These are phyloP conservation scores for Globisporangium recalcitrans DNA, from an alignment of 352 stramenopile species.

Conservation along the genomic window DNA sequence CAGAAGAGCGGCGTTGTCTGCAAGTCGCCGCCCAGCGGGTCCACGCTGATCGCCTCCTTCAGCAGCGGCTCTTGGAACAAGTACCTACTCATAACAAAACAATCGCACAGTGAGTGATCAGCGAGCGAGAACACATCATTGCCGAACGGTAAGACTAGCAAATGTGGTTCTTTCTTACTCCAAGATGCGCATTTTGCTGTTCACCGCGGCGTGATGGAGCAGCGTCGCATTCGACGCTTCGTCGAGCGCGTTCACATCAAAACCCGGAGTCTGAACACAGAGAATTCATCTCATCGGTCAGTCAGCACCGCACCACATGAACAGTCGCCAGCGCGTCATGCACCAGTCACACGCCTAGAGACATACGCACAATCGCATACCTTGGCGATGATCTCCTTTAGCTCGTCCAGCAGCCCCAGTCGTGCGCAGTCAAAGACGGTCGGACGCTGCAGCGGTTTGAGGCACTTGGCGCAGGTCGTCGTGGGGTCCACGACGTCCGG, in stretches of 20 bases:
- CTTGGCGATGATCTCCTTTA: slow-evolving; percentile 40
- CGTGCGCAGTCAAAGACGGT: slow-evolving; percentile 63
- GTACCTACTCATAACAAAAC: slow-evolving; percentile 31
- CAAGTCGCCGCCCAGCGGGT: slow-evolving; percentile 47
- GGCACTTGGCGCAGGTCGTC: slow-evolving; percentile 38
- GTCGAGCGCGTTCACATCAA: slow-evolving; percentile 60
- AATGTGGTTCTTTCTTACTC: no score
- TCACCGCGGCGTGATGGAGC: slow-evolving; percentile 73
- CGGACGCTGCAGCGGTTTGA: slow-evolving; percentile 24
- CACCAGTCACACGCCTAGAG: background rate
- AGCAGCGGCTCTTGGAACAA: slow-evolving; percentile 39
- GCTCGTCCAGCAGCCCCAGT: slow-evolving; percentile 48
- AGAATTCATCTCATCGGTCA: background rate
- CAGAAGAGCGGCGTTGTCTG: slow-evolving; percentile 75
- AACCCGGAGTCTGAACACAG: slow-evolving; percentile 27
- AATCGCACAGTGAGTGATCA: no score
- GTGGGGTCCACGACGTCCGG: background rate
- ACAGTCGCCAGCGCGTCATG: background rate
- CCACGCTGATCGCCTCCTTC: slow-evolving; percentile 30
- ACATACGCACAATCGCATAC: background rate
- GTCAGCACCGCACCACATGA: background rate
- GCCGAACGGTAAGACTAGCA: no score
- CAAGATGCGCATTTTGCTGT: slow-evolving; percentile 72
- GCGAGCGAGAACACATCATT: no score
- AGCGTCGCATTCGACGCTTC: slow-evolving; percentile 51